These are phyloP conservation scores for Magnusiomyces magnusii DNA, from an alignment of 1,139 yeast genomes.

Conservation along the genomic window DNA sequence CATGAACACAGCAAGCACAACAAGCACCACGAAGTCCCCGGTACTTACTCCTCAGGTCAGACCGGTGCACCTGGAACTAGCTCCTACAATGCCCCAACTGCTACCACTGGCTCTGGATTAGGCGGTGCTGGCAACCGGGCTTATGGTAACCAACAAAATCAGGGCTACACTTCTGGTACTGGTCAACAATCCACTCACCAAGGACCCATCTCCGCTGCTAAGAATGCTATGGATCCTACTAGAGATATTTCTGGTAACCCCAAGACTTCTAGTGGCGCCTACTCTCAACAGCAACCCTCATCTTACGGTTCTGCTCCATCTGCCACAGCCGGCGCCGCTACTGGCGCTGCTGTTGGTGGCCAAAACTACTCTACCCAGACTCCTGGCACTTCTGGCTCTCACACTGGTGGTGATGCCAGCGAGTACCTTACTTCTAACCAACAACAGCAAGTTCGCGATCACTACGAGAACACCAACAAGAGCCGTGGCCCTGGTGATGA, in stretches of 20 bases:
- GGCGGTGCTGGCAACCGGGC: no score
- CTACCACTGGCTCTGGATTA: no score
- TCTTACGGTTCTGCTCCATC: slow-evolving; percentile 7
- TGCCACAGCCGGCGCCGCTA: slow-evolving; percentile 3
- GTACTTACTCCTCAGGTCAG: neutral
- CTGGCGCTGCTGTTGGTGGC: slow-evolving; percentile 8
- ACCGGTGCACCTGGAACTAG: no score
- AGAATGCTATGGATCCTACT: neutral
- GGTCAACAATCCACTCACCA: no score
- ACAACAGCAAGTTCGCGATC: slow-evolving; percentile 8
- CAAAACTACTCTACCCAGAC: neutral
- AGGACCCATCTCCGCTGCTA: neutral
- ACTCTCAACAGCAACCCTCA: neutral
- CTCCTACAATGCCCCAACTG: no score
- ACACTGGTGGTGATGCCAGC: neutral
- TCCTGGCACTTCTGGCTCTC: neutral
- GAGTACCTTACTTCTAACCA: slow-evolving; percentile 15
- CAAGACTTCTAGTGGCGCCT: neutral
- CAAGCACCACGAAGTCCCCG: slow-evolving; percentile 4
- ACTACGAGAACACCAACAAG: slow-evolving; percentile 11
- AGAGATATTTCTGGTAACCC: neutral
- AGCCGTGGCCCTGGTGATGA: slow-evolving; percentile 10
- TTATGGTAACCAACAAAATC: no score
- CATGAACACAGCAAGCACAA: slow-evolving; percentile 4
- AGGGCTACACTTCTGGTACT: no score